Evolutionary conservation across 768 basidiomycete species (phyloP).

Genomic region (Leccinum sublutescens): DNA sequence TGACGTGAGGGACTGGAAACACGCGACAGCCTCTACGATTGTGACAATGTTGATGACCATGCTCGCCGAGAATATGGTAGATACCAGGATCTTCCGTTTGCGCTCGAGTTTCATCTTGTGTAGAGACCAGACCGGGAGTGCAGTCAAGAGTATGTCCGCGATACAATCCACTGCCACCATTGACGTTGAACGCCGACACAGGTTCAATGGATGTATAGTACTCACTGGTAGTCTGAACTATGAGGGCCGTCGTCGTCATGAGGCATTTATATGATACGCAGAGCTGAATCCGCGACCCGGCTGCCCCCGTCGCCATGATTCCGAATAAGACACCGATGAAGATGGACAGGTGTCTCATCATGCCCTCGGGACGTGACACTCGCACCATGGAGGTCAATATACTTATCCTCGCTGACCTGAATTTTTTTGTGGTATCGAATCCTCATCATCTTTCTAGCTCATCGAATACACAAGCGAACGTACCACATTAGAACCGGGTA

Average conservation of each 20-base stretch:
- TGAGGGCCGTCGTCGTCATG: slow-evolving; percentile 2
- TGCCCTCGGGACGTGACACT: slow-evolving; percentile 17
- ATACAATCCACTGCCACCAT: slow-evolving; percentile 19
- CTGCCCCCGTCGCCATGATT: slow-evolving; percentile 7
- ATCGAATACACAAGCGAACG: not conserved
- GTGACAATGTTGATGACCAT: slow-evolving; percentile 22
- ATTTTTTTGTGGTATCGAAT: not conserved
- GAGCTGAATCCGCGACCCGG: slow-evolving; percentile 8
- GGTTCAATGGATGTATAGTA: not conserved
- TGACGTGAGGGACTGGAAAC: slow-evolving; percentile 4
- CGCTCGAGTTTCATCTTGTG: slow-evolving; percentile 13
- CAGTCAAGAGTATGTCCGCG: slow-evolving; percentile 20
- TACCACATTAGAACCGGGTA: slow-evolving; percentile 20
- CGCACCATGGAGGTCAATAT: slow-evolving; percentile 25
- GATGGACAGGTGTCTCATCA: slow-evolving; percentile 2
- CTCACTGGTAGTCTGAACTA: slow-evolving; percentile 25
- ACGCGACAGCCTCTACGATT: slow-evolving; percentile 10
- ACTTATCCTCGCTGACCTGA: slow-evolving; percentile 27
- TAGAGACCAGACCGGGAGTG: slow-evolving; percentile 20
- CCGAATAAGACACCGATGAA: slow-evolving; percentile 17
- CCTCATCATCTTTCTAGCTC: not conserved
- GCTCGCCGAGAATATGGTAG: slow-evolving; percentile 21
- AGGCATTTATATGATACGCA: slow-evolving; percentile 13
- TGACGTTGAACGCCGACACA: not conserved
- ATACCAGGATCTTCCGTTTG: slow-evolving; percentile 18